phyloP scores from a whole-genome alignment of 2,329 filamentous ascomycete genomes.

The Colletotrichum costaricense region DNA sequence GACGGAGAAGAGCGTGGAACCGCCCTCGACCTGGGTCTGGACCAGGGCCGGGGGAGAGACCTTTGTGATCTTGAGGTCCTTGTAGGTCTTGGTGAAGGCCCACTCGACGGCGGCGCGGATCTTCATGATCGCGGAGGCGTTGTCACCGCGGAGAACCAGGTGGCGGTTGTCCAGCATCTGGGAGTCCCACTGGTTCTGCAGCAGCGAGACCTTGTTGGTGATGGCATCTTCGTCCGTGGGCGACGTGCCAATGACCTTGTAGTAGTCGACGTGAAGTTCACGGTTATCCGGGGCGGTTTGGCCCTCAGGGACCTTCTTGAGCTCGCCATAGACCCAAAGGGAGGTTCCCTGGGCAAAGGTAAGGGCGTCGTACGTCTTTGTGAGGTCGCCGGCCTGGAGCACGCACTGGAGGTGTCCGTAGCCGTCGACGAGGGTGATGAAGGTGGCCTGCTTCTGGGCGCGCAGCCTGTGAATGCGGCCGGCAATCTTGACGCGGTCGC shows the following conservation, averaged over 20 bases:
- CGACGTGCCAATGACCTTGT: constrained; percentile 80
- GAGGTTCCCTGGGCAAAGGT: constrained; percentile 90
- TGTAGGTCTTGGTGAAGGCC: constrained; percentile 83
- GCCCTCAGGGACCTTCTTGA: constrained; percentile 82
- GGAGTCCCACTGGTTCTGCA: constrained; percentile 67
- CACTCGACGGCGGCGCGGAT: constrained; percentile 84
- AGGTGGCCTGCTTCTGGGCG: constrained; percentile 85
- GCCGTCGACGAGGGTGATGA: constrained; percentile 87
- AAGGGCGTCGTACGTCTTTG: constrained; percentile 91
- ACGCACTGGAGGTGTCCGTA: constrained; percentile 89
- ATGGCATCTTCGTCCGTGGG: constrained; percentile 91
- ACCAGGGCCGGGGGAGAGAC: constrained; percentile 92
- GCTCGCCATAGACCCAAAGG: constrained; percentile 84
- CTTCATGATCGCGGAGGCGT: constrained; percentile 86
- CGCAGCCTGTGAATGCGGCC: constrained; percentile 87
- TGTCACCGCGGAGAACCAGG: constrained; percentile 86
- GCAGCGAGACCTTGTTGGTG: constrained; percentile 75
- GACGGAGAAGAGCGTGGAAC: constrained; percentile 89
- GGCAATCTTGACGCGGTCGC: constrained; percentile 81
- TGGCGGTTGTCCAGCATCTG: constrained; percentile 83
- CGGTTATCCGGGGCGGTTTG: constrained; percentile 84
- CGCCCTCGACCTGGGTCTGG: constrained; percentile 95
- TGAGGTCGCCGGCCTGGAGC: constrained; percentile 79
- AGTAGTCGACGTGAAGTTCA: constrained; percentile 92
- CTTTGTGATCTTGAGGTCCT: constrained; percentile 81